These are phyloP conservation scores for Ascochyta viciae-villosae DNA, from an alignment of 2,329 filamentous ascomycete genomes.

Conservation along the genomic window DNA sequence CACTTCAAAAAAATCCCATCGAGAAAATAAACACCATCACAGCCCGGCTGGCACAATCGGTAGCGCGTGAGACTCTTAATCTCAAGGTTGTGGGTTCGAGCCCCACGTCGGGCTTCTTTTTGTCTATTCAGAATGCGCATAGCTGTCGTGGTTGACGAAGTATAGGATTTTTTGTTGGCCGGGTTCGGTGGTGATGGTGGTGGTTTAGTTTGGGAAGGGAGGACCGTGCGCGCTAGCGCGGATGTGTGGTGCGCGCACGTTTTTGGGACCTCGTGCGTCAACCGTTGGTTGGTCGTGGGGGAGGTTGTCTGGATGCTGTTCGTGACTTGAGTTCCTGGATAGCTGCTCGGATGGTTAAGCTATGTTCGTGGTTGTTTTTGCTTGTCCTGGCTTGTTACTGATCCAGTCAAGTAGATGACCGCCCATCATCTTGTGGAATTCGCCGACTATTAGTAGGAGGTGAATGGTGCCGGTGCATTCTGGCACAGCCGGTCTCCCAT, in stretches of 20 bases:
- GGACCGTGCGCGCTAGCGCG: neutral
- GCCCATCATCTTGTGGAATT: too few relatives aligned
- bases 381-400: too few relatives aligned
- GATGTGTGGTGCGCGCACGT: neutral
- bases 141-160: neutral
- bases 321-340: too few relatives aligned
- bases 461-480: too few relatives aligned
- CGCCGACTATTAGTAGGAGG: too few relatives aligned
- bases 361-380: too few relatives aligned
- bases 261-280: too few relatives aligned
- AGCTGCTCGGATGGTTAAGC: too few relatives aligned
- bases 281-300: too few relatives aligned
- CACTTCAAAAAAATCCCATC: neutral
- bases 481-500: too few relatives aligned
- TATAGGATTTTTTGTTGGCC: neutral
- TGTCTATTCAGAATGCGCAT: neutral
- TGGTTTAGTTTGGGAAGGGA: neutral
- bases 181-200: neutral
- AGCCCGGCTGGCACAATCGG: constrained; percentile 42
- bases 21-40: constrained; percentile 3
- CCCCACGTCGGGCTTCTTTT: constrained; percentile 48
- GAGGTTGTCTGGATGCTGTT: too few relatives aligned
- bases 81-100: constrained; percentile 57
- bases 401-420: too few relatives aligned
- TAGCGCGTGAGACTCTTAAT: constrained; percentile 32